Percentiles rank a stretch among this genome's conserved stretches.
Conservation (phyloP, 371 early-diverging fungal genomes). For the Blakeslea trispora region DNA sequence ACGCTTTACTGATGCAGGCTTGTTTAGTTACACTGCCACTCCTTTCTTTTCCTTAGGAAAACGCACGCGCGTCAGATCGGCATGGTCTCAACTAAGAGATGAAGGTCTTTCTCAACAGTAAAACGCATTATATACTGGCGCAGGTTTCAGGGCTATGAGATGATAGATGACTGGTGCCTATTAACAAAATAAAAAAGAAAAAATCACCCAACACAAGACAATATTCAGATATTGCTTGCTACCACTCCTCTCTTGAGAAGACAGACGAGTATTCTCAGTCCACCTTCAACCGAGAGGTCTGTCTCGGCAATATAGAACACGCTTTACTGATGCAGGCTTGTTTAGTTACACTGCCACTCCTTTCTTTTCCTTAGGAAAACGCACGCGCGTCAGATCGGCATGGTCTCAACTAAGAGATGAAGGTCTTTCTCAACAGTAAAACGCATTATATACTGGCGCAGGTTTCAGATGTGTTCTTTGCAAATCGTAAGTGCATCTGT, state of each 20-base stretch:
- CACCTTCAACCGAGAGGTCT: conserved; percentile 1
- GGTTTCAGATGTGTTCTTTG: neutral
- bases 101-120: conserved; percentile 1
- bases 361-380: neutral
- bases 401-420: neutral
- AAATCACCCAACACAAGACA: neutral
- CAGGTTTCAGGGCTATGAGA: neutral
- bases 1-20: neutral
- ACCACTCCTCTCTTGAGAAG: conserved; percentile 8
- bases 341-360: neutral
- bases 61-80: neutral
- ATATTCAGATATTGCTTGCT: conserved; percentile 1
- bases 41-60: neutral
- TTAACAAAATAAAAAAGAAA: neutral
- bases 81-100: neutral
- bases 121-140: neutral
- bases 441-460: neutral
- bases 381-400: neutral
- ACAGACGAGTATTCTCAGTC: conserved; percentile 2
- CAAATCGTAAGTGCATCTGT: no score
- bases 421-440: conserved; percentile 4
- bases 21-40: neutral
- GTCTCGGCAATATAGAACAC: neutral
- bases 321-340: neutral
- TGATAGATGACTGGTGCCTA: no score